Base-by-base conservation (phyloP, 441 rosid species). In the Pelargonium fulgidum region DNA sequence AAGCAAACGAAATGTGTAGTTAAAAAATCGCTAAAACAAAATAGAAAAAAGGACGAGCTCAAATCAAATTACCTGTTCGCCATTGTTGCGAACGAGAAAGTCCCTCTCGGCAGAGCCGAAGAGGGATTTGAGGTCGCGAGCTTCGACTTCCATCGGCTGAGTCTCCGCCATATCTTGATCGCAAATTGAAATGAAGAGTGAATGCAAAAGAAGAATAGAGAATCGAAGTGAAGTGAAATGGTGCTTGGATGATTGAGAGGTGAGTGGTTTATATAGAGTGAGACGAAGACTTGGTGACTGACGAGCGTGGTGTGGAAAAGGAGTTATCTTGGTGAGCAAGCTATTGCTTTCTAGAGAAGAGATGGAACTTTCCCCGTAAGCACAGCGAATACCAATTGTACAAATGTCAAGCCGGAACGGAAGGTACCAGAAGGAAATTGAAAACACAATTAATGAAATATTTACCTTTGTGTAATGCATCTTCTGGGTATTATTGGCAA, bases 71-170 rank as follows among this genome's bases (percentile, higher is more conserved):
- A 56, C 62, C 62, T 56, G 24, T 17, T 56, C 62, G 1, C 24
- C 62, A 17, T 56, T 56, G 62, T 7, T 56, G 9, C 62, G 62
- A 56, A 56, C 62, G 11, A 56, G 62, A 22, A 56, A 56, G 62
- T 17, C 24, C 11, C 62, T 56, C 24, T 56, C 26, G 1, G 24
- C 2, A 12, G 62, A 2, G 20, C 62, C 26, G 1, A 56, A 17
- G 5, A 56, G 62, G 17, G 62, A 14, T 1, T 52, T 52, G 20
- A 52, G 20, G 59, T 52, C 20, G 9, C 14, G 59, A 52, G 17
- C 0, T 1, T 52, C 20, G 3, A 19, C 20, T 0, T 29, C 36
- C 36, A 29, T 29, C 3, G 36, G 3, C 36, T 2, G 36, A 29
- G 4, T 3, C 36, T 29, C 36, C 4, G 58, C 58, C 58, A 50